phyloP scores from a whole-genome alignment of 352 stramenopile genomes.

The Thraustotheca clavata region DNA sequence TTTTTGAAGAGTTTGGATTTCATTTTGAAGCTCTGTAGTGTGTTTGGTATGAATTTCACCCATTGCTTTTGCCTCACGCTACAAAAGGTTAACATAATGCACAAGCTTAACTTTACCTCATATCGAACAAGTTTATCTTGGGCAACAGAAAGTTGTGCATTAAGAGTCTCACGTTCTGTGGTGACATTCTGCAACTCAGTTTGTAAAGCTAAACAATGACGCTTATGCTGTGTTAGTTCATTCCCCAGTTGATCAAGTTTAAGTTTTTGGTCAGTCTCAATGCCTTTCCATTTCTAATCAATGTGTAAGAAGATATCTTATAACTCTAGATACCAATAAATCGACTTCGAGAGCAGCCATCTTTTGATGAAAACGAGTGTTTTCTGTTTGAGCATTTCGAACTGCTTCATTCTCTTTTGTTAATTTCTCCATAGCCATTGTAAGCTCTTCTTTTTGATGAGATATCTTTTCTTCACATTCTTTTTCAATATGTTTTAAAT shows the following conservation, averaged over 20 bases:
- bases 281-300: background rate
- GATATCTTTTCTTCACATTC: background rate
- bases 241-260: background rate
- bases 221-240: slow-evolving; percentile 1
- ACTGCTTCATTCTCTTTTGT: background rate
- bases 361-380: background rate
- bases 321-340: background rate
- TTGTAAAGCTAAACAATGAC: background rate
- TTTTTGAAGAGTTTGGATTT: background rate
- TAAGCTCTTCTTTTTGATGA: background rate
- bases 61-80: slow-evolving; percentile 7
- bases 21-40: background rate
- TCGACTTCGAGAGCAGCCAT: background rate
- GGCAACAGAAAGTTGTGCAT: background rate
- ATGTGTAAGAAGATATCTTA: background rate
- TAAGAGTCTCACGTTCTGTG: background rate
- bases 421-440: background rate
- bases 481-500: background rate
- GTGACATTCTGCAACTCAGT: background rate
- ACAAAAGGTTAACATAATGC: background rate
- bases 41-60: background rate
- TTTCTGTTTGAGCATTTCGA: background rate
- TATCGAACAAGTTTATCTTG: background rate
- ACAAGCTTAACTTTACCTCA: background rate
- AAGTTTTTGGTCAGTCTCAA: background rate